Base-by-base conservation (phyloP, 2,329 filamentous ascomycete species). In the Neonectria faginata region DNA sequence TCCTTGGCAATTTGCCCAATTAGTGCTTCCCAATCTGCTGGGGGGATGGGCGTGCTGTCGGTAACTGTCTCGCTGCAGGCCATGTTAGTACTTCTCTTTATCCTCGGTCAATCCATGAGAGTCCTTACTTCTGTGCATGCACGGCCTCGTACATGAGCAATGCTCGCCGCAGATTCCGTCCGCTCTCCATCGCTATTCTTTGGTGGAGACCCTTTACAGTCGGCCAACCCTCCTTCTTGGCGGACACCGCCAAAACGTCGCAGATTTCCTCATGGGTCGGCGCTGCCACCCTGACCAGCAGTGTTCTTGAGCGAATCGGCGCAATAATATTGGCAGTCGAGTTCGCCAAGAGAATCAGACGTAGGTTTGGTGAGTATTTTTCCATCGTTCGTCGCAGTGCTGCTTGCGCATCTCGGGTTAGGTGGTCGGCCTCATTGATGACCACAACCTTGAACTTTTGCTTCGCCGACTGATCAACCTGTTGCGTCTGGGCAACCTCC, bases 391-490 rank as follows among this genome's bases (percentile, higher is more conserved):
- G 86, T 78, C 96, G 89, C 75, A 99, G 83, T 33, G 97, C 97
- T 0, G 97, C 96, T 81, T 99, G 96, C 3, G 96, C 96, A 84
- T 99, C 96, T 68, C 96, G 86, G 3, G 91, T 96, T 69, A 99
- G 85, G 76, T 97, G 92, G 77, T 99, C 97, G 8, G 96, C 96
- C 83, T 99, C 96, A 74, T 99, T 99, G 85, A 99, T 98, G 39
- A 99, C 95, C 1, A 99, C 96, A 1, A 99, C 94, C 82, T 99
- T 99, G 87, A 99, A 99, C 48, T 90, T 88, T 78, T 99, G 96
- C 77, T 89, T 92, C 16, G 97, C 97, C 12, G 89, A 86, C 71
- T 96, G 85, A 78, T 99, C 96, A n/a, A 99, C 96, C 81, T 99
- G 97, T 79, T 99, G 96, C 57, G 96, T 99, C 80, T 99, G 97